A percentile compares a stretch with the other conserved stretches of the same genome.
Evolutionary conservation across 495 filamentous ascomycete genomes (phyloP).

Genomic region (Aspergillus funiculosus): DNA sequence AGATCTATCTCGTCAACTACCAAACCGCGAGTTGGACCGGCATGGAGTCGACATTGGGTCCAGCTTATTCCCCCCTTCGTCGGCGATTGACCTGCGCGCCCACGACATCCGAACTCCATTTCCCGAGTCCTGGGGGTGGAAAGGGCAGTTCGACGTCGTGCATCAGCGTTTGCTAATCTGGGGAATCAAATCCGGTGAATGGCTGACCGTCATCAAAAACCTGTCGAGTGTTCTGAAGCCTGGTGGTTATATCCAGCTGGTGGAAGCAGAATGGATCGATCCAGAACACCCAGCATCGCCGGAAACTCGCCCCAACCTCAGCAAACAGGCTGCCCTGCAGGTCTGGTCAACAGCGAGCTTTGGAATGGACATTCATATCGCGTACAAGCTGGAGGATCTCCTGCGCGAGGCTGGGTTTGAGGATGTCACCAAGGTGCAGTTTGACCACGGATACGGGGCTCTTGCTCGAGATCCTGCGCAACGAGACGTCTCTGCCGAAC

Average conservation of each 20-base stretch:
- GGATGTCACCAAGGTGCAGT: conserved; percentile 2
- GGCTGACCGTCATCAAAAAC: conserved; percentile 1
- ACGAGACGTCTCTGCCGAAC: not conserved
- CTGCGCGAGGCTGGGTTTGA: not conserved
- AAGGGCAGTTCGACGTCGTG: conserved; percentile 3
- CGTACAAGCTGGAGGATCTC: conserved; percentile 4
- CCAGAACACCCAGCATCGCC: not conserved
- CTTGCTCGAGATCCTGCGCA: not conserved
- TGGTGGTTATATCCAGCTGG: conserved; percentile 8
- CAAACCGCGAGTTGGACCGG: not conserved
- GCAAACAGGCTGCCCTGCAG: conserved; percentile 3
- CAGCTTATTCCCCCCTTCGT: not conserved
- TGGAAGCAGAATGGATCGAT: conserved; percentile 10
- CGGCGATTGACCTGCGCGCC: conserved; percentile 1
- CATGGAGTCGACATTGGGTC: conserved; percentile 10
- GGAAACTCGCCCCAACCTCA: not conserved
- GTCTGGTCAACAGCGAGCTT: conserved; percentile 5
- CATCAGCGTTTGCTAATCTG: conserved; percentile 11
- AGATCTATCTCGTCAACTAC: conserved; percentile 1
- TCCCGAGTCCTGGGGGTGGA: conserved; percentile 6
- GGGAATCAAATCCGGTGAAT: conserved; percentile 8
- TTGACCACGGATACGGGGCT: conserved; percentile 5
- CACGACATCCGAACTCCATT: conserved; percentile 11
- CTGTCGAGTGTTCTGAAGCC: conserved; percentile 1
- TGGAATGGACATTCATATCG: conserved; percentile 10